A percentile compares a stretch with the other conserved stretches of the same genome.
These are phyloP conservation scores for Platanus orientalis DNA, from an alignment of 164 flowering plant species.

Conservation along the genomic window DNA sequence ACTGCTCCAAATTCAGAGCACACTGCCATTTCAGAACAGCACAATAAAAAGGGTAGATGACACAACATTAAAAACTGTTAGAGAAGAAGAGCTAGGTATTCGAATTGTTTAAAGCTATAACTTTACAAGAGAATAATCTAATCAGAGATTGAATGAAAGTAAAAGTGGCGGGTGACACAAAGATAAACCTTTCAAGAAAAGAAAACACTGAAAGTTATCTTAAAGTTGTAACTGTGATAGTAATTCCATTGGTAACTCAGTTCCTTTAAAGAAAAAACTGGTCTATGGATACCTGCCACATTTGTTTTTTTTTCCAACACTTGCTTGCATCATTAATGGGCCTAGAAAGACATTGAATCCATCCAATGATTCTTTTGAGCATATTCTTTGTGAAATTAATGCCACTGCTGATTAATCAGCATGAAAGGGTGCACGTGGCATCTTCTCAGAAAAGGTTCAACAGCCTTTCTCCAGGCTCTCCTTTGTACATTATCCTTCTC, in stretches of 20 bases:
- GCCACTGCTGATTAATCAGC: neutral
- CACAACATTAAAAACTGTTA: neutral
- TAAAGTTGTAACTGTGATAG: no score
- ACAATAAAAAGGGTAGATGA: conserved; percentile 2
- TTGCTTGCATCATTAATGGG: no score
- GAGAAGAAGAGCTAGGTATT: neutral
- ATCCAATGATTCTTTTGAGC: neutral
- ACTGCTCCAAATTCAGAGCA: conserved; percentile 87
- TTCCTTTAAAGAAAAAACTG: no score
- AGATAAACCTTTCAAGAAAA: no score
- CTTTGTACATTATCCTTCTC: neutral
- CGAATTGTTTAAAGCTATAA: neutral
- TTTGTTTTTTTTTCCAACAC: no score
- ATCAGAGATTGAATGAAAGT: no score
- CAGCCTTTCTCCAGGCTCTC: neutral
- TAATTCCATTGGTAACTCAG: no score
- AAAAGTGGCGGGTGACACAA: neutral
- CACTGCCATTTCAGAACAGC: conserved; percentile 42
- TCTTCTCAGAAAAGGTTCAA: neutral
- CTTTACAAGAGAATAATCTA: no score
- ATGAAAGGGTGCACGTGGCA: neutral
- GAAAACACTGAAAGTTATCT: no score
- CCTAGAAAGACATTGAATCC: neutral
- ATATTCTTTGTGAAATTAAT: neutral
- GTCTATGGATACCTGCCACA: no score